A percentile compares a stretch with the other conserved stretches of the same genome.
Evolutionary conservation across 2,329 filamentous ascomycete genomes (phyloP).

Genomic region (Aspergillus ochraceoroseus): DNA sequence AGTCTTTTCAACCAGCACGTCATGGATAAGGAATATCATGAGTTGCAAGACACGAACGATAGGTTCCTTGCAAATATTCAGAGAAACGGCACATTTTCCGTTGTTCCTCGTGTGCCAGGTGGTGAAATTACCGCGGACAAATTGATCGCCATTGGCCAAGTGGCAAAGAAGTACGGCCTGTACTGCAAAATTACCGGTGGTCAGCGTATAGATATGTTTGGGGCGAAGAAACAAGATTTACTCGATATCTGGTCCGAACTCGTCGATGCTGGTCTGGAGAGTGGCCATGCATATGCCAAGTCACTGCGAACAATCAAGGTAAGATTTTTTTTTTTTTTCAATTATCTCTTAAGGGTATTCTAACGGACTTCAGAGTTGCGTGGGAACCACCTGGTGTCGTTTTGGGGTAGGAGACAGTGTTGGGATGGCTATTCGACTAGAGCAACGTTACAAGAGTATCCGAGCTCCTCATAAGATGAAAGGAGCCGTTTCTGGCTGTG

Average conservation of each 20-base stretch:
- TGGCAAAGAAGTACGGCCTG: slow-evolving; percentile 75
- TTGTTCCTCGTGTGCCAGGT: slow-evolving; percentile 74
- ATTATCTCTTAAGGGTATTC: no score
- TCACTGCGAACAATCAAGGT: slow-evolving; percentile 77
- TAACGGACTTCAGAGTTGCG: slow-evolving; percentile 74
- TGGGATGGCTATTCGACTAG: slow-evolving; percentile 79
- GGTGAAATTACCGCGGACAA: slow-evolving; percentile 87
- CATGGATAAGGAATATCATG: slow-evolving; percentile 64
- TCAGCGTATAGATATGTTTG: slow-evolving; percentile 90
- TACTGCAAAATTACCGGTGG: slow-evolving; percentile 93
- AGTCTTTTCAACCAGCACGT: slow-evolving; percentile 80
- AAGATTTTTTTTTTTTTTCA: no score
- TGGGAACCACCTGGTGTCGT: slow-evolving; percentile 85
- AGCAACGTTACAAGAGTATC: slow-evolving; percentile 89
- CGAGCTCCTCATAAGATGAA: slow-evolving; percentile 88
- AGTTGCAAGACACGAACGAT: slow-evolving; percentile 87
- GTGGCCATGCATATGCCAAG: slow-evolving; percentile 86
- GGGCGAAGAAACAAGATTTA: slow-evolving; percentile 80
- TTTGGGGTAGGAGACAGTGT: slow-evolving; percentile 87
- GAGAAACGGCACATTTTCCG: slow-evolving; percentile 83
- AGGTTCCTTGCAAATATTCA: slow-evolving; percentile 85
- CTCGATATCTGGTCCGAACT: slow-evolving; percentile 75
- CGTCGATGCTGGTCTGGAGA: slow-evolving; percentile 81
- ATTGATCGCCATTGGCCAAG: slow-evolving; percentile 74
- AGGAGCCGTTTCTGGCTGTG: slow-evolving; percentile 81